Evolutionary conservation across 1,139 yeast genomes (phyloP), one percentile per base, ranked within the genome.

Genomic region (Nakaseomyces nivariensis): DNA sequence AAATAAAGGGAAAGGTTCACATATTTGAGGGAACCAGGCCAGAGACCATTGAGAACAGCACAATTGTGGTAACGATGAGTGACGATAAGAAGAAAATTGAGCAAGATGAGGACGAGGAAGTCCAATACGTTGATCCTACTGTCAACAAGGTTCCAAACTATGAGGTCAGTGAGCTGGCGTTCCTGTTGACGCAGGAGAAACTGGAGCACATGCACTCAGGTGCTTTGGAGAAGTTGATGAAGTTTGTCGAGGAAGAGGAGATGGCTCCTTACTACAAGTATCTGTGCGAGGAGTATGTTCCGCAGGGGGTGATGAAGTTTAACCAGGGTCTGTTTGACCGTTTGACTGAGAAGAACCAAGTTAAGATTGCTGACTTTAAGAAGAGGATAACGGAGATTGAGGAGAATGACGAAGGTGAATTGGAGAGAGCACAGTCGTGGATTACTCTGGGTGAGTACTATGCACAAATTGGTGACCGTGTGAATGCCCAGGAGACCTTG

Each of bases 391-490:
- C 77, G 52, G 84, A 81, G 58, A 86, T 94, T 31, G 90, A 86
- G 59, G 85, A 80, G 52, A 88, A 85, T 52, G 97, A 88, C 62
- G 97, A 92, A 65, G 95, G 95, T 41, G 95, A 87, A 62, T 72
- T 85, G 59, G 96, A 89, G 62, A 77, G 81, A 43, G 81, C 87
- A 9, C 83, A 83, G 55, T 81, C 84, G 41, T 84, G 90, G 76
- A 77, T 81, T 51, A 79, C 82, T 62, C 78, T 92, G 45, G 97
- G 96, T 27, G 95, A 90, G 64, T 88, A 85, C 66, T 90, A 88
- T 67, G 82, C 97, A 8, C 73, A 74, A 56, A 86, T 89, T 59
- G 89, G 96, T 56, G 96, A 90, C 66, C 76, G 81, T 55, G 71
- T 73, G 40, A 84, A 84, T 59, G 95, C 96, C n/a, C 71, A 77